A percentile compares a stretch with the other conserved stretches of the same genome.
These are phyloP conservation scores for Cucurbita moschata DNA, from an alignment of 306 rosid genomes.

Conservation along the genomic window DNA sequence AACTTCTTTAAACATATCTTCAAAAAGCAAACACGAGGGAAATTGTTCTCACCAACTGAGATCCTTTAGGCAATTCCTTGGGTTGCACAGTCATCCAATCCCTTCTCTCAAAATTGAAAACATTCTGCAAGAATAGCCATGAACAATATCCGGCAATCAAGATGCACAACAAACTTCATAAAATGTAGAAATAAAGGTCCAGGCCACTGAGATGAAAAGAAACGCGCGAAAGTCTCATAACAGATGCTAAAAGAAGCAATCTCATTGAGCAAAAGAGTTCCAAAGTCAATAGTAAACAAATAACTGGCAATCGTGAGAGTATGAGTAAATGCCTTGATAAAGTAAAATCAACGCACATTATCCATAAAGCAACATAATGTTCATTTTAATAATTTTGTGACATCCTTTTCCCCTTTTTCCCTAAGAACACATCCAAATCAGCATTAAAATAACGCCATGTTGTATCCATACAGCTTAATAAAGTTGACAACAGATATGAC, in stretches of 20 bases:
- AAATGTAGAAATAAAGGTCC: neutral
- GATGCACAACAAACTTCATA: neutral
- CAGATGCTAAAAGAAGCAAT: neutral
- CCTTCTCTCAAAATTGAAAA: constrained; percentile 73
- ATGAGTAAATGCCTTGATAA: neutral
- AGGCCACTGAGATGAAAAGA: neutral
- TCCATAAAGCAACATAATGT: neutral
- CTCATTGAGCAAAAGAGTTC: neutral
- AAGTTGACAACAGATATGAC: neutral
- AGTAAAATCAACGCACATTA: neutral
- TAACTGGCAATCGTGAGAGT: neutral
- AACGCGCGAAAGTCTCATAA: neutral
- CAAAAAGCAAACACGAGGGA: neutral
- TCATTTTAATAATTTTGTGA: neutral
- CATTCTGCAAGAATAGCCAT: constrained; percentile 43
- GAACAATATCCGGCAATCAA: neutral
- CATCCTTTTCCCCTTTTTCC: neutral
- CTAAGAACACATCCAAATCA: neutral
- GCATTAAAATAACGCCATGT: neutral
- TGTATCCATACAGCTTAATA: neutral
- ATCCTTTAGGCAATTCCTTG: constrained; percentile 59
- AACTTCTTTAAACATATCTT: neutral
- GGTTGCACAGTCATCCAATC: constrained; percentile 69
- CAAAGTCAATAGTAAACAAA: neutral
- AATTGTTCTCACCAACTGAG: constrained; percentile 44